Base-by-base conservation (phyloP, 805 yeast genomes). In the Candida insectalens region DNA sequence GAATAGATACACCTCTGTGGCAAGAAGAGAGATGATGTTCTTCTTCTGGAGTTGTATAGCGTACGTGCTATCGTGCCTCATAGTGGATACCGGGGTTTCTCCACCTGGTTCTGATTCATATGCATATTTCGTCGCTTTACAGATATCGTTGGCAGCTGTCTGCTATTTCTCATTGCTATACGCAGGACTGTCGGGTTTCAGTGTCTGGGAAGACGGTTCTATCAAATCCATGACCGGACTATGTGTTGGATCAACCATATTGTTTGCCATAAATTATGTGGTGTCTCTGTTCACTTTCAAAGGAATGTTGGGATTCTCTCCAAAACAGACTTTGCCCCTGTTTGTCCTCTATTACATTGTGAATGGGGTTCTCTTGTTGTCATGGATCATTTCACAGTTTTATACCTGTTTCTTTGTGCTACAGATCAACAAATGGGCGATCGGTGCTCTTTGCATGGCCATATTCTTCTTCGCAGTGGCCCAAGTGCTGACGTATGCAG, bases 151-250 rank as follows among this genome's bases (percentile, higher is more conserved):
- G 14, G 68, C 81, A 0, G 75, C 87, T 9, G 78, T 83, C 0
- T 68, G 77, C 22, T 82, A 94, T 49, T 65, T 78, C 64, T 58
- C 81, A 27, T 55, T 89, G 34, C 60, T 83, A 50, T 63, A 74
- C 34, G 78, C 80, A 39, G 96, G 96, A 4, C 51, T 92, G 4
- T 57, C 87, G 14, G 88, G 89, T 14, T 85, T 85, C 55, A 92
- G 87, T 55, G 59, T 88, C 23, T 92, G 95, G 94, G 96, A 88
- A 55, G 98, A 89, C 55, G 96, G 96, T 14, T 80, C 95, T 1
- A 50, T 55, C 13, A 62, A 51, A 37, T 76, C 95, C 1, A 67
- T 83, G 65, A 58, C 73, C 53, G 50, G 65, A 3, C 55, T 82
- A 27, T 64, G 84, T 38, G 32, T 66, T 3, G 44, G 72, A 1